Conservation (phyloP, 257 asterid genomes). For the Oldenlandia corymbosa region DNA sequence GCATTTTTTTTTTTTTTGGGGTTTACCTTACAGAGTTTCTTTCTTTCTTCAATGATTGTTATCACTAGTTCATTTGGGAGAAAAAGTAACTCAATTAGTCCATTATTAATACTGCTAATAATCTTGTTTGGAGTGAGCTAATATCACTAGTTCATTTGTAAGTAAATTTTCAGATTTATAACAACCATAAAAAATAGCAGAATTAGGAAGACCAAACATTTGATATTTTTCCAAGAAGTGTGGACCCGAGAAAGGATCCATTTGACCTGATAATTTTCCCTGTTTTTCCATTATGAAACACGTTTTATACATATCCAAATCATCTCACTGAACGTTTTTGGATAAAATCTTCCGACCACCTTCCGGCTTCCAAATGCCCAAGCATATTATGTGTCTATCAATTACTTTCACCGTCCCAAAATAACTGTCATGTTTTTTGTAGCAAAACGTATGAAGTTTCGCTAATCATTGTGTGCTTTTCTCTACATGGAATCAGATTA, state of each 20-base stretch:
- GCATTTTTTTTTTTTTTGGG: no score
- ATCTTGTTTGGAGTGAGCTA: not conserved
- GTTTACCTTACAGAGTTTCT: not conserved
- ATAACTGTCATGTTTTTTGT: no score
- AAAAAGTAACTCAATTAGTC: not conserved
- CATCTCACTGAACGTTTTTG: no score
- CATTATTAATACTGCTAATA: not conserved
- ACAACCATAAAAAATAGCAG: slow-evolving; percentile 29
- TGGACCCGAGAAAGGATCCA: slow-evolving; percentile 19
- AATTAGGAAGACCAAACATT: slow-evolving; percentile 5
- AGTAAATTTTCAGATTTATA: slow-evolving; percentile 17
- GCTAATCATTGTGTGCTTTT: no score
- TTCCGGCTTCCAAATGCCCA: no score
- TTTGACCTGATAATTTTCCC: not conserved
- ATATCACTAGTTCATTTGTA: not conserved
- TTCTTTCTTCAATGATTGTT: not conserved
- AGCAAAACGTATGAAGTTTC: no score
- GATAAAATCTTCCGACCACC: no score
- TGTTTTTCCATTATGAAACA: slow-evolving; percentile 7
- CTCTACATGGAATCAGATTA: no score
- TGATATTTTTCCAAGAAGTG: slow-evolving; percentile 23
- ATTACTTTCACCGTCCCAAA: no score
- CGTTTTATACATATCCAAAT: no score
- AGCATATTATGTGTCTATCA: no score
- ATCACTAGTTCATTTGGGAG: not conserved